phyloP scores from a whole-genome alignment of 163 green algal species.

The Scenedesmus sp. region DNA sequence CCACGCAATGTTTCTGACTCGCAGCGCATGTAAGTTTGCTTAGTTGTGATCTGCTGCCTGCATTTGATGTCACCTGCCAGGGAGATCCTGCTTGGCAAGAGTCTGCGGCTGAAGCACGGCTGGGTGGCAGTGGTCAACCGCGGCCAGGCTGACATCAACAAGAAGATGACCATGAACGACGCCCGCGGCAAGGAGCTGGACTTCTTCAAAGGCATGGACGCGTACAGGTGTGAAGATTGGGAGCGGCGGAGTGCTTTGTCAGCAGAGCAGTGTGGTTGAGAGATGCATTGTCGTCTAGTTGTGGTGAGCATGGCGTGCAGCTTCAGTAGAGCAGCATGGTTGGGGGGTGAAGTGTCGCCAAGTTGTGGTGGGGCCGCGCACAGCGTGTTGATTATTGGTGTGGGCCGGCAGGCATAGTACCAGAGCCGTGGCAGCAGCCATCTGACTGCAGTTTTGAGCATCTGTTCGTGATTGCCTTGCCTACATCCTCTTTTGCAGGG shows the following conservation, averaged over 20 bases:
- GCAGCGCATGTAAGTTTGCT: neutral
- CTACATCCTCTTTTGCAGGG: neutral
- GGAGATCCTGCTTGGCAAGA: conserved; percentile 84
- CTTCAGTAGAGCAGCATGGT: too few relatives aligned
- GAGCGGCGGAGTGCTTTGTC: neutral
- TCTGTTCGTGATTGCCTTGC: neutral
- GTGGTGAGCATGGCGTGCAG: too few relatives aligned
- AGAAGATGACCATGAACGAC: conserved; percentile 86
- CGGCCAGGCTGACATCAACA: conserved; percentile 94
- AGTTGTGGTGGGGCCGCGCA: too few relatives aligned
- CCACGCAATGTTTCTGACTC: neutral
- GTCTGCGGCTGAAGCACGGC: conserved; percentile 87
- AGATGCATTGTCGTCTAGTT: too few relatives aligned
- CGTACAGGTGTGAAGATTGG: conserved; percentile 8
- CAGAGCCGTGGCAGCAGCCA: too few relatives aligned
- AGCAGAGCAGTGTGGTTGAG: neutral
- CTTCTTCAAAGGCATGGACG: conserved; percentile 85
- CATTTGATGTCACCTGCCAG: conserved; percentile 34
- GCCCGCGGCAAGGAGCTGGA: conserved; percentile 83
- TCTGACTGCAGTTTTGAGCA: too few relatives aligned
- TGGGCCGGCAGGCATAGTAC: too few relatives aligned
- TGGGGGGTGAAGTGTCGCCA: too few relatives aligned
- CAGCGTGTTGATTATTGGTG: too few relatives aligned
- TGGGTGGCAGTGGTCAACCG: conserved; percentile 97
- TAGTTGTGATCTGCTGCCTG: too few relatives aligned